phyloP scores from a whole-genome alignment of 495 filamentous ascomycete genomes.

The Aspergillus wentii region DNA sequence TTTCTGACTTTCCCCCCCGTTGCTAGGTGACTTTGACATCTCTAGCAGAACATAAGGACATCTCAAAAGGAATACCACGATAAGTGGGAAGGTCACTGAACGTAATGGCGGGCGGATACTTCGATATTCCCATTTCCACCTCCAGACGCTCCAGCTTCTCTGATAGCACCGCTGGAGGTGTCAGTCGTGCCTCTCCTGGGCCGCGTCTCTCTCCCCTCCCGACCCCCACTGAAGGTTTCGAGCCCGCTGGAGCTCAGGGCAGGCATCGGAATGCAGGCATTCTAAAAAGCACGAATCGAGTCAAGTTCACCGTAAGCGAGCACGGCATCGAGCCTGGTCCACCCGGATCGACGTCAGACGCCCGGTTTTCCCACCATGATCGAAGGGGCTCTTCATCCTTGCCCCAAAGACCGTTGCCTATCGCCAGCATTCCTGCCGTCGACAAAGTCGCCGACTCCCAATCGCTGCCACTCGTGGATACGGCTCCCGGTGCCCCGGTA shows the following conservation, averaged over 20 bases:
- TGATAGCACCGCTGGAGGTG: constrained; percentile 21
- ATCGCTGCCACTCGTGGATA: constrained; percentile 22
- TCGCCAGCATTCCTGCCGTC: constrained; percentile 36
- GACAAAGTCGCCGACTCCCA: constrained; percentile 23
- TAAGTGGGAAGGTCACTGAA: too few relatives aligned
- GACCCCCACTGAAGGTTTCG: constrained; percentile 19
- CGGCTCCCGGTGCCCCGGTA: constrained; percentile 24
- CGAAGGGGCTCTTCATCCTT: constrained; percentile 27
- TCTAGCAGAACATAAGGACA: too few relatives aligned
- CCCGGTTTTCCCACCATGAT: constrained; percentile 25
- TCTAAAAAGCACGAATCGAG: constrained; percentile 34
- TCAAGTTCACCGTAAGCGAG: constrained; percentile 29
- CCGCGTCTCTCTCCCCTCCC: constrained; percentile 21
- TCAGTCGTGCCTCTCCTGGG: constrained; percentile 19
- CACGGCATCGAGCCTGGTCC: constrained; percentile 15
- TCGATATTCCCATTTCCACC: constrained; percentile 28
- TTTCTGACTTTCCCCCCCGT: too few relatives aligned
- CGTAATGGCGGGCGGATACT: constrained; percentile 40
- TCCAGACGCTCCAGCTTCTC: constrained; percentile 27
- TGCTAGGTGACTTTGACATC: too few relatives aligned
- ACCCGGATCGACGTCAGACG: constrained; percentile 21
- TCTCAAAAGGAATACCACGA: too few relatives aligned
- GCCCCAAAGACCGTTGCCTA: constrained; percentile 32
- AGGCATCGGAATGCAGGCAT: constrained; percentile 40
- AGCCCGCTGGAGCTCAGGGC: constrained; percentile 22